phyloP scores from a whole-genome alignment of 495 filamentous ascomycete genomes.

The Trichoderma virens region DNA sequence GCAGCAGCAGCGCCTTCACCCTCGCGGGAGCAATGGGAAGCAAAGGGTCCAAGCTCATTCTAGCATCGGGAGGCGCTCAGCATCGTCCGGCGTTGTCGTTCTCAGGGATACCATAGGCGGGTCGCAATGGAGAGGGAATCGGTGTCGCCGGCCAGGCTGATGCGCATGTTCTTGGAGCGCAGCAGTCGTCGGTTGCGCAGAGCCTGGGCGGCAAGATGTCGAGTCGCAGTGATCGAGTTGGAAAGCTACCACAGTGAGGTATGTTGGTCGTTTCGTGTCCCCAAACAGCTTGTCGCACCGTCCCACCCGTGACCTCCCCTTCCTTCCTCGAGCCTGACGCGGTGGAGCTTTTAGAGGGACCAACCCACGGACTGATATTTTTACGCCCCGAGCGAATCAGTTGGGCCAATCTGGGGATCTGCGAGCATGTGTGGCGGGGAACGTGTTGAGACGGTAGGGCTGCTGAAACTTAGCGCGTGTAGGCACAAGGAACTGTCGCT shows the following conservation, averaged over 20 bases:
- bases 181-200: neutral
- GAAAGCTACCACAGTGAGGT: neutral
- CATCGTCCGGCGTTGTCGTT: neutral
- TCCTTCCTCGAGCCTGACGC: no score
- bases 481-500: no score
- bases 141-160: neutral
- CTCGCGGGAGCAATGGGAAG: constrained; percentile 84
- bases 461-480: no score
- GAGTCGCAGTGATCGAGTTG: no score
- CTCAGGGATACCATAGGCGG: neutral
- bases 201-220: neutral
- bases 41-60: constrained; percentile 77
- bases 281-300: constrained; percentile 6
- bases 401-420: neutral
- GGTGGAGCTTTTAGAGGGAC: neutral
- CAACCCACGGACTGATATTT: neutral
- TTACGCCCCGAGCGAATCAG: neutral
- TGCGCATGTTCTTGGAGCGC: neutral
- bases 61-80: constrained; percentile 33
- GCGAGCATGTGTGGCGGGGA: neutral
- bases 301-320: constrained; percentile 6
- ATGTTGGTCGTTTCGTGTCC: neutral
- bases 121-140: neutral
- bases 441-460: no score
- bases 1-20: constrained; percentile 74